Conservation (phyloP, 176 grass and related monocot genomes). For the Musa schizocarpa region DNA sequence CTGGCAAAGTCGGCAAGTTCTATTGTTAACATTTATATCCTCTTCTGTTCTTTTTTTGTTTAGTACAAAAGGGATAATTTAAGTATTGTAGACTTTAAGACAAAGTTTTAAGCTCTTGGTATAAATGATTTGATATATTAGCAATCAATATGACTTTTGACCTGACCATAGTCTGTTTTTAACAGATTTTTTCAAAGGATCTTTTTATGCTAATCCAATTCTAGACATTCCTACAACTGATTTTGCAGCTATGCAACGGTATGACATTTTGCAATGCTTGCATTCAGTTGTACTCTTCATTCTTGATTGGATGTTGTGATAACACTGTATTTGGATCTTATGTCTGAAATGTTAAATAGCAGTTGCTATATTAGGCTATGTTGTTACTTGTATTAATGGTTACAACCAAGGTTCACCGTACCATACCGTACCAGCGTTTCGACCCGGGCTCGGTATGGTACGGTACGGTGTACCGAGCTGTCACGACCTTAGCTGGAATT, state of each 20-base stretch:
- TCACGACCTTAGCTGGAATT: no score
- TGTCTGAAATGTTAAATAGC: background rate
- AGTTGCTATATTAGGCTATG: no score
- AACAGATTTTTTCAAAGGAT: slow-evolving; percentile 90
- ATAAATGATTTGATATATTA: background rate
- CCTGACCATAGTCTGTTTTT: background rate
- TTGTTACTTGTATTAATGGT: background rate
- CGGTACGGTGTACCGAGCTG: no score
- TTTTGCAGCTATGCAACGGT: slow-evolving; percentile 46
- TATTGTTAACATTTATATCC: background rate
- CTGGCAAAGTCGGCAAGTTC: slow-evolving; percentile 64
- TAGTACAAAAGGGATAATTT: background rate
- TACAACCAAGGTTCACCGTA: background rate
- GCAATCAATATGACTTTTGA: background rate
- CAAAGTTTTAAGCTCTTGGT: background rate
- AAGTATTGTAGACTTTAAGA: background rate
- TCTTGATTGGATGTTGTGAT: background rate
- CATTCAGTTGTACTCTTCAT: background rate
- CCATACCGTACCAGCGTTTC: no score
- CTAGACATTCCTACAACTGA: slow-evolving; percentile 66
- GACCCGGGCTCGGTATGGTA: no score
- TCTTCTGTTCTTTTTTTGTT: background rate
- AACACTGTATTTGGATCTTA: background rate
- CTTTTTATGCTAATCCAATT: slow-evolving; percentile 92
- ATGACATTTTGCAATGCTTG: background rate